Percentiles rank a stretch among this genome's conserved stretches.
These are phyloP conservation scores for Mycocentrospora acerina DNA, from an alignment of 2,329 filamentous ascomycete genomes.

Conservation along the genomic window DNA sequence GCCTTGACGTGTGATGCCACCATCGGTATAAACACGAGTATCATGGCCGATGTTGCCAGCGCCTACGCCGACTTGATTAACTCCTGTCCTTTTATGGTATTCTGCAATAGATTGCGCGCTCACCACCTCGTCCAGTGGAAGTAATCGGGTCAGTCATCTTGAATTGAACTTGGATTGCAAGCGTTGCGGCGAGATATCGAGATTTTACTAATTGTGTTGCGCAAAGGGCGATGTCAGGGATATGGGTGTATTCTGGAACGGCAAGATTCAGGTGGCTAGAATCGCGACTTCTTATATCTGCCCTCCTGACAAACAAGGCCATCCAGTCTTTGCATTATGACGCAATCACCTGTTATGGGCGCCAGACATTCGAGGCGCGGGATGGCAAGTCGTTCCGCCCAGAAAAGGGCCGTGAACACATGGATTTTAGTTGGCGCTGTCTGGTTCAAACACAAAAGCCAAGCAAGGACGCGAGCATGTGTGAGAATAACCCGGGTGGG, in stretches of 20 bases:
- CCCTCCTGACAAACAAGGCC: slow-evolving; percentile 20
- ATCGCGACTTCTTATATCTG: slow-evolving; percentile 33
- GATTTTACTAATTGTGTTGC: neutral
- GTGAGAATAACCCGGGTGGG: slow-evolving; percentile 8
- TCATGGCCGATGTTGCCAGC: slow-evolving; percentile 61
- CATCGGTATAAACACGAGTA: slow-evolving; percentile 48
- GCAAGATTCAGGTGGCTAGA: slow-evolving; percentile 6
- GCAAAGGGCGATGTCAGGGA: slow-evolving; percentile 13
- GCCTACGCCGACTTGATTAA: slow-evolving; percentile 42
- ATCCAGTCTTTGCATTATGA: slow-evolving; percentile 25
- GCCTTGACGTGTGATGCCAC: slow-evolving; percentile 50
- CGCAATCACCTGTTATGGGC: slow-evolving; percentile 23
- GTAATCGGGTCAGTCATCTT: slow-evolving; percentile 45
- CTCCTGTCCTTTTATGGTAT: neutral
- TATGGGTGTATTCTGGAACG: slow-evolving; percentile 7
- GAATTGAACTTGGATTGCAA: neutral
- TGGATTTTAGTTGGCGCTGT: slow-evolving; percentile 10
- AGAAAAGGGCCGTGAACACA: slow-evolving; percentile 16
- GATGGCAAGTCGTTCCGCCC: slow-evolving; percentile 23
- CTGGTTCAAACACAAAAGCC: slow-evolving; percentile 14
- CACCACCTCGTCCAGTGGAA: slow-evolving; percentile 62
- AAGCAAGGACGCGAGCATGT: slow-evolving; percentile 21
- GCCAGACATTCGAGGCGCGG: slow-evolving; percentile 25
- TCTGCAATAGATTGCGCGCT: slow-evolving; percentile 6
- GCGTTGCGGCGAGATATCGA: too few relatives aligned